Percentiles rank a stretch among this genome's conserved stretches.
Conservation (phyloP, 192 early-diverging fungal species). For the Bifiguratus adelaidae region DNA sequence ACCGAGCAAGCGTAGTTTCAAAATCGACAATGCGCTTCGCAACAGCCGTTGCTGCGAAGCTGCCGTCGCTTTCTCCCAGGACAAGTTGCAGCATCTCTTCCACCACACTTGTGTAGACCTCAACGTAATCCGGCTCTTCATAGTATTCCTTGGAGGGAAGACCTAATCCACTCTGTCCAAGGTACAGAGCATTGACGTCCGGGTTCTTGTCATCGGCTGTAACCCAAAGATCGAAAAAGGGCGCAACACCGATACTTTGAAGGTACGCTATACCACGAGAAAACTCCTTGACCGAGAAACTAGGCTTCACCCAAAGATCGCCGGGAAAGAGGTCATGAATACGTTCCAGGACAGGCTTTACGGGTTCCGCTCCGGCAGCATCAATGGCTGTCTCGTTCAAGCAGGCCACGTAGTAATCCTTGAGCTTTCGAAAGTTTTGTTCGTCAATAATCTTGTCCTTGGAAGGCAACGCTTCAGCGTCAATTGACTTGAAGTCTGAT, state of each 20-base stretch:
- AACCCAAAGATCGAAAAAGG: conserved; percentile 36
- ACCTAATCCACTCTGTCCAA: conserved; percentile 40
- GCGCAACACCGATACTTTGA: conserved; percentile 12
- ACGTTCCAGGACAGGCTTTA: conserved; percentile 18
- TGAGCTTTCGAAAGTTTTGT: conserved; percentile 41
- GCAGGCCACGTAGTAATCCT: conserved; percentile 44
- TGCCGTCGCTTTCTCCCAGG: neutral
- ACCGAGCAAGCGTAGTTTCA: conserved; percentile 41
- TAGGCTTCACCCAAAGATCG: conserved; percentile 14
- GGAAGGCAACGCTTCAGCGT: conserved; percentile 15
- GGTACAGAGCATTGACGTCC: conserved; percentile 26
- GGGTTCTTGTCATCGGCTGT: conserved; percentile 49
- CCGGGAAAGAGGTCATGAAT: conserved; percentile 24
- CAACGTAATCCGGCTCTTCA: conserved; percentile 27
- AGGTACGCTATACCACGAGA: no score
- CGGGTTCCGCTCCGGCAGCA: conserved; percentile 22
- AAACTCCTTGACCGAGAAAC: no score
- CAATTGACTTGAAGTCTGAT: conserved; percentile 18
- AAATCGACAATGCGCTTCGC: conserved; percentile 41
- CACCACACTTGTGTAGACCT: conserved; percentile 26
- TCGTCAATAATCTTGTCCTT: conserved; percentile 28
- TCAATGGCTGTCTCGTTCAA: conserved; percentile 29
- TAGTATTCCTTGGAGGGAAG: conserved; percentile 63
- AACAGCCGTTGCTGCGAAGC: neutral
- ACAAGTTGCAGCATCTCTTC: conserved; percentile 24